Evolutionary conservation across 2,329 filamentous ascomycete genomes (phyloP), one percentile per base, ranked within the genome.

Genomic region (Penicillium sp.): DNA sequence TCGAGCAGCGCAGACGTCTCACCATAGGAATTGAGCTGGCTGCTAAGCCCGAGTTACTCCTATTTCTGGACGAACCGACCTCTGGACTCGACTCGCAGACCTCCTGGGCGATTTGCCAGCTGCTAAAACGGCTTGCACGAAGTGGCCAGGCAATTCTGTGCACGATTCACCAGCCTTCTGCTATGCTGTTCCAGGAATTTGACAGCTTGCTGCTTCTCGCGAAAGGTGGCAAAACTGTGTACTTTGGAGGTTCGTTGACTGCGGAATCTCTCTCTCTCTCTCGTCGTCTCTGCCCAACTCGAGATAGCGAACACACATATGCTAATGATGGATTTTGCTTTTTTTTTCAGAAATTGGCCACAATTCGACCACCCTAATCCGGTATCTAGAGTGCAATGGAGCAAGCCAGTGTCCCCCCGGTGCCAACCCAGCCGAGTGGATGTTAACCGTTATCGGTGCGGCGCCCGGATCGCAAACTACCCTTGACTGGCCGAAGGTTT

Each of bases 11-110:
- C 15, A 86, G 86, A 70, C 88, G 90, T 65, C 81, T 96, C 2
- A 96, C 91, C 0, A 96, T 96, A 62, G 93, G 91, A 73, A 91
- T 96, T 12, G 93, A 97, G 72, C 82, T 97, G n/a, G 92, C 90
- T 33, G 92, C 92, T 3, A 96, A 93, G 77, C 93, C 93, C 5
- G 86, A 89, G 42, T 81, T 96, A 49, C 81, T 96, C 54, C 84
- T 96, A 44, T 96, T 96, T 77, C 85, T 96, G 31, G 92, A 96
- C 68, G 92, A 96, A 75, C 92, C 92, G 7, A 96, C 92, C 2
- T 96, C 91, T 25, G 92, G 92, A 78, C 84, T 96, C 7, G 92
- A 96, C 75, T 90, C 86, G 65, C 91, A 96, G 75, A 96, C 91
- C 0, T 92, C 91, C 0, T 96, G 90, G 90, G 89, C 90, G 62